Percentiles rank a stretch among this genome's conserved stretches.
Evolutionary conservation across 2,329 filamentous ascomycete genomes (phyloP).

Genomic region (Ophiocordyceps camponoti-leonardi): DNA sequence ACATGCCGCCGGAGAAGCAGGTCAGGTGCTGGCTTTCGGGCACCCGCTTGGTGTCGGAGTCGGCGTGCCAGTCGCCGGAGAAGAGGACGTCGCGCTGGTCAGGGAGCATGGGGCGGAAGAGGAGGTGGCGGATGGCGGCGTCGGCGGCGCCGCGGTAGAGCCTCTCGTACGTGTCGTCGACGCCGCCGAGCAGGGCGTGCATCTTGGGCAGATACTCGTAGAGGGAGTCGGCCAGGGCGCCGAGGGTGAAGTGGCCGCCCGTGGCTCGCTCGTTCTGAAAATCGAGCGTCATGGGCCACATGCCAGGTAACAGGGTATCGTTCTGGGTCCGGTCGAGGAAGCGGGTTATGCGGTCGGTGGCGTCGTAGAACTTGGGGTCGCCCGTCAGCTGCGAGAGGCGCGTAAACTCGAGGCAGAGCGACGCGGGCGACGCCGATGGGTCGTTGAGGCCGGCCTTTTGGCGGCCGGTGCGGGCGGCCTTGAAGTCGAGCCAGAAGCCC

Average conservation of each 20-base stretch:
- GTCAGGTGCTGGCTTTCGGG: slow-evolving; percentile 16
- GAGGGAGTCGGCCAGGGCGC: slow-evolving; percentile 36
- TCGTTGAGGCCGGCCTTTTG: slow-evolving; percentile 32
- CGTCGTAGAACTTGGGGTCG: slow-evolving; percentile 60
- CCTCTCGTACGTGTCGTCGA: slow-evolving; percentile 38
- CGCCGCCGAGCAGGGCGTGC: slow-evolving; percentile 48
- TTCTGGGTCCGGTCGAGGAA: slow-evolving; percentile 53
- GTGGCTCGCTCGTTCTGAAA: slow-evolving; percentile 33
- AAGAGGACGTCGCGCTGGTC: slow-evolving; percentile 42
- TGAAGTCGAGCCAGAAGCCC: slow-evolving; percentile 27
- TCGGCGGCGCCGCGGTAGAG: slow-evolving; percentile 51
- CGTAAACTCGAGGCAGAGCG: slow-evolving; percentile 58
- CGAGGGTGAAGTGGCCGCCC: slow-evolving; percentile 28
- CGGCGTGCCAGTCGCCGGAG: slow-evolving; percentile 12
- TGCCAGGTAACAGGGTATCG: slow-evolving; percentile 51
- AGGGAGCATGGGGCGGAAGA: slow-evolving; percentile 54
- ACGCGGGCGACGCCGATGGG: slow-evolving; percentile 35
- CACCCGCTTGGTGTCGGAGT: slow-evolving; percentile 8
- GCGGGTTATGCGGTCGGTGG: slow-evolving; percentile 54
- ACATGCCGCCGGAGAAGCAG: slow-evolving; percentile 57
- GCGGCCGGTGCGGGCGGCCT: slow-evolving; percentile 22
- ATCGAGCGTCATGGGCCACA: slow-evolving; percentile 58
- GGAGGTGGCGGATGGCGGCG: slow-evolving; percentile 41
- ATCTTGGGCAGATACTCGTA: slow-evolving; percentile 48
- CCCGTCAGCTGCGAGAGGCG: slow-evolving; percentile 56